Evolutionary conservation across 2,329 filamentous ascomycete genomes (phyloP), one percentile per base, ranked within the genome.

Genomic region (Penicillium aurantiogriseum): DNA sequence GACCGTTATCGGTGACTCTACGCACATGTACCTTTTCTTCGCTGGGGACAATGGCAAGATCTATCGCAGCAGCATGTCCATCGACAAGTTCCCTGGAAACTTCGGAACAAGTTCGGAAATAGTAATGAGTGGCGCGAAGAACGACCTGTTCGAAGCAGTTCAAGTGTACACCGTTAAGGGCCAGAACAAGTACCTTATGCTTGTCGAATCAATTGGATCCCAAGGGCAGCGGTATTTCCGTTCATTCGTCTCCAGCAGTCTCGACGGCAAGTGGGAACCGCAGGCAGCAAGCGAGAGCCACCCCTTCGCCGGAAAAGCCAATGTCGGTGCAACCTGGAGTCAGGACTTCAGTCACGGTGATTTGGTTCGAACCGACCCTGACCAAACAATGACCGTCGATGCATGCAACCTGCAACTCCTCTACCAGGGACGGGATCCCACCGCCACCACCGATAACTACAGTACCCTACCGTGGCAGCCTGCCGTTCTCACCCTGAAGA

Each of bases 301-400:
- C 13, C 85, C 86, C 0, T 88, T 88, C 58, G 85, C 85, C 15
- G 83, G 86, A 65, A 85, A 85, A 75, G 82, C 79, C 31, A 88
- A 88, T 74, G 86, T 80, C 51, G 85, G 83, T 38, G 84, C 83
- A 1, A 79, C 78, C 19, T 89, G 86, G 86, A 87, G 85, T 44
- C 83, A 87, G 69, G 84, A 87, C 57, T 87, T 89, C 69, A 85
- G 82, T 67, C 85, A 88, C 64, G 86, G 86, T 33, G 86, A 88
- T 58, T 69, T 88, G 33, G 66, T 87, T 55, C 79, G 85, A 58
- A 76, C 60, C 57, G 81, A 77, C 63, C 67, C 79, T 2, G 85
- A 88, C 63, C 81, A 89, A 76, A 88, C 84, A 1, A 81, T 86
- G 73, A 80, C 82, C 0, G 68, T 89, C 57, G 83, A 87, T 66